Evolutionary conservation across 2,329 filamentous ascomycete genomes (phyloP), one percentile per base, ranked within the genome.

Genomic region (Ceratocystis cubensis): DNA sequence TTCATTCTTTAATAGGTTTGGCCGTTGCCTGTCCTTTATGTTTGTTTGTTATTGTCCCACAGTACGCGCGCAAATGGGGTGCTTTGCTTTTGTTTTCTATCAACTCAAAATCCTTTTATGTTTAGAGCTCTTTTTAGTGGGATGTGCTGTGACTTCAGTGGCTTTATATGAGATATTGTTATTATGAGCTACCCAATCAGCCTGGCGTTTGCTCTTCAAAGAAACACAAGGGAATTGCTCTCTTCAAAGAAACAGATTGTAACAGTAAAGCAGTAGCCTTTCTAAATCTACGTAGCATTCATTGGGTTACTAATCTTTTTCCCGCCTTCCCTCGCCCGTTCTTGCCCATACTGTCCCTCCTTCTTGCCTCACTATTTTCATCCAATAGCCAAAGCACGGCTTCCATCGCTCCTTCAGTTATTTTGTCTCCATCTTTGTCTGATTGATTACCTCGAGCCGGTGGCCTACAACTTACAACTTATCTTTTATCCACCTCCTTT

Each of bases 81-180:
- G 17, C 56, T 30, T n/a, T 56, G 50, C 28, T 59, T 30, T 57
- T 59, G 28, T 59, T 59, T 59, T 59, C 28, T 59, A 15, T 41
- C 5, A 41, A 41, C 37, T 41, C 37, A 41, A 41, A 41, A 15
- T 41, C 37, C 37, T 41, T 37, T 41, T 41, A 5, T 59, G 28
- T 59, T 37, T 37, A 37, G 28, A 37, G 28, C 25, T n/a, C n/a
- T 15, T 37, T 59, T 33, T 20, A 59, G 56, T 20, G 44, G 22
- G 44, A 45, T 30, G 15, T 63, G 13, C 44, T 63, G 61, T 63
- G n/a, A 17, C 17, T 46, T 48, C 17, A 30, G 44, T 25, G 25
- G 28, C 46, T 41, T 63, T 17, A 15, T 25, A 28, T 53, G 48
- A 15, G 5, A 17, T 15, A 53, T 50, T 30, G 44, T 17, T 63